These are phyloP conservation scores for Trifolium pratense DNA, from an alignment of 306 rosid genomes.

Conservation along the genomic window DNA sequence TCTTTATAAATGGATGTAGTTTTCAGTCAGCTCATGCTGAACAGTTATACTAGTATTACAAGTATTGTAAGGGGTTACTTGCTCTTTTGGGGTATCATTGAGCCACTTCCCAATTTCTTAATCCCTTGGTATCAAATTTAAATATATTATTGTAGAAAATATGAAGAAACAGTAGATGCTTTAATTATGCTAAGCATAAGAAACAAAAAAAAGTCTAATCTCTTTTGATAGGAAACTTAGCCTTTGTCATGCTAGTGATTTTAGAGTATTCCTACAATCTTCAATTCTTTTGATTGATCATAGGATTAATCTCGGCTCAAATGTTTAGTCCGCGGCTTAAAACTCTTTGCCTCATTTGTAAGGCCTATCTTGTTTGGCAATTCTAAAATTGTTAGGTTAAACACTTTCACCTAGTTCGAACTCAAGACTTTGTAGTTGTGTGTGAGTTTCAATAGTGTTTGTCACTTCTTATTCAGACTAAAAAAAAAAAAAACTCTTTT, in stretches of 20 bases:
- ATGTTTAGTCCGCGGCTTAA: not conserved
- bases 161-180: constrained; percentile 20
- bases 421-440: too few relatives aligned
- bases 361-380: too few relatives aligned
- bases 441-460: too few relatives aligned
- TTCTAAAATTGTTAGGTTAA: too few relatives aligned
- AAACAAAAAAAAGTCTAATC: not conserved
- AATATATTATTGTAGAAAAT: constrained; percentile 35
- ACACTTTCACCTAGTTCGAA: too few relatives aligned
- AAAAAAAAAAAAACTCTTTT: too few relatives aligned
- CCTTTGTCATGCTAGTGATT: not conserved
- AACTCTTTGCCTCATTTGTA: too few relatives aligned
- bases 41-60: constrained; percentile 38
- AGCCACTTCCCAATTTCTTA: constrained; percentile 43
- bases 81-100: constrained; percentile 46
- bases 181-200: constrained; percentile 34
- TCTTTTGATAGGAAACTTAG: not conserved
- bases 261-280: too few relatives aligned
- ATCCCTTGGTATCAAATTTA: constrained; percentile 21
- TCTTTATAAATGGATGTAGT: constrained; percentile 38
- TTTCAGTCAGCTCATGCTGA: constrained; percentile 44
- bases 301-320: not conserved
- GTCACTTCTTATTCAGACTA: too few relatives aligned
- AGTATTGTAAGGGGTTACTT: constrained; percentile 44
- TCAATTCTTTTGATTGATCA: too few relatives aligned